A percentile compares a stretch with the other conserved stretches of the same genome.
These are phyloP conservation scores for Pseudoturritis turrita DNA, from an alignment of 345 rosid genomes.

Conservation along the genomic window DNA sequence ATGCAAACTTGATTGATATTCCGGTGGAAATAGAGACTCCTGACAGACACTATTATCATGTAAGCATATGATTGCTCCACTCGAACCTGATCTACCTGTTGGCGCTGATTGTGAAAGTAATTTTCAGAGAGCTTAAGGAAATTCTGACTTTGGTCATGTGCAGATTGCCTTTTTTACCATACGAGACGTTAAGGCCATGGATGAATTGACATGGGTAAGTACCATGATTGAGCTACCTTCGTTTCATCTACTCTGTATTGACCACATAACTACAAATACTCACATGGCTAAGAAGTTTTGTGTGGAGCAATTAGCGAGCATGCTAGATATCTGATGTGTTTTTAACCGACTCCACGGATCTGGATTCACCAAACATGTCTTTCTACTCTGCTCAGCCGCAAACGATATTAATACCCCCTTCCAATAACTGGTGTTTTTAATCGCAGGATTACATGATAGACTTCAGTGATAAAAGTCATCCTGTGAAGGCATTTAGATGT, in stretches of 20 bases:
- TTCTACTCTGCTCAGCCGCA: not conserved
- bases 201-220: conserved; percentile 90
- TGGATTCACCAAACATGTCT: conserved; percentile 2
- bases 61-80: conserved; percentile 30
- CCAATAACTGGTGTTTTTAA: not conserved
- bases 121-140: conserved; percentile 3
- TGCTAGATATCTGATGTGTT: not conserved
- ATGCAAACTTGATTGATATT: conserved; percentile 86
- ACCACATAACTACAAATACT: not conserved
- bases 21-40: conserved; percentile 89
- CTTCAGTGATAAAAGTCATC: conserved; percentile 61
- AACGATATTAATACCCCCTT: not conserved
- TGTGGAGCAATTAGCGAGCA: not conserved
- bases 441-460: conserved; percentile 83
- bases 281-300: not conserved
- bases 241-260: not conserved
- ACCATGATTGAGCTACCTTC: not conserved
- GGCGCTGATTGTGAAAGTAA: not conserved
- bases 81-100: not conserved
- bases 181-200: conserved; percentile 63
- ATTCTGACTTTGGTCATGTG: conserved; percentile 17
- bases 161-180: conserved; percentile 89
- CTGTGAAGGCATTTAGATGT: conserved; percentile 71
- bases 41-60: conserved; percentile 84
- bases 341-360: not conserved